Evolutionary conservation across 306 rosid species (phyloP).

Genomic region (Calophaca sinica): DNA sequence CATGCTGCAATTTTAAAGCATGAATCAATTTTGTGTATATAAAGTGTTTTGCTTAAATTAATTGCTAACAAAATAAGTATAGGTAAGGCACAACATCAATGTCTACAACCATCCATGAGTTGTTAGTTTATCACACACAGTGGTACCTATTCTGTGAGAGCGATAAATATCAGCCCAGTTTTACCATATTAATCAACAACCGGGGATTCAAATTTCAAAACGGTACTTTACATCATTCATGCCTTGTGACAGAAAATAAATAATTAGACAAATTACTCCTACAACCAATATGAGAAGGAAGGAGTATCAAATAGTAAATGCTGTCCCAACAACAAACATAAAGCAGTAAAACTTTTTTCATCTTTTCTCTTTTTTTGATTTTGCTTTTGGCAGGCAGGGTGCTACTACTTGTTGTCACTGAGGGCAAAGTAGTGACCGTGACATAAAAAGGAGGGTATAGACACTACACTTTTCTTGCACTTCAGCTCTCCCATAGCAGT

Average conservation of each 20-base stretch:
- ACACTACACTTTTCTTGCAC: conserved; percentile 19
- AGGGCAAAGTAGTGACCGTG: conserved; percentile 17
- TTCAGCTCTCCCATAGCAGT: neutral
- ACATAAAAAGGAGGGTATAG: conserved; percentile 3
- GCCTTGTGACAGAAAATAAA: conserved; percentile 44
- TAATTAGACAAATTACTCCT: conserved; percentile 24
- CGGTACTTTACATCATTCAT: conserved; percentile 44
- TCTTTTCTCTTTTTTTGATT: conserved; percentile 34
- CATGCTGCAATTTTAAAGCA: too few relatives aligned
- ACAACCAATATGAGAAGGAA: conserved; percentile 8
- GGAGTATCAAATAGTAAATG: conserved; percentile 37
- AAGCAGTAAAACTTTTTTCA: conserved; percentile 39
- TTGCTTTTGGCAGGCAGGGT: conserved; percentile 44
- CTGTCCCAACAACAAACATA: conserved; percentile 47
- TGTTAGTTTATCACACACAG: conserved; percentile 26
- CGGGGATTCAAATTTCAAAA: conserved; percentile 41
- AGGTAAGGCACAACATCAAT: conserved; percentile 34
- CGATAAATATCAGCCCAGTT: conserved; percentile 38
- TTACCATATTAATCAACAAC: conserved; percentile 26
- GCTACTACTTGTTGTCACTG: neutral
- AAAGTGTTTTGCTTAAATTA: neutral
- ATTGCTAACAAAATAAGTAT: neutral
- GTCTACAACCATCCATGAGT: conserved; percentile 21
- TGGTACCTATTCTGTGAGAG: conserved; percentile 30
- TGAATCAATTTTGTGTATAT: neutral